Evolutionary conservation across 768 basidiomycete species (phyloP).

Genomic region (Panaeolus cyanescens): DNA sequence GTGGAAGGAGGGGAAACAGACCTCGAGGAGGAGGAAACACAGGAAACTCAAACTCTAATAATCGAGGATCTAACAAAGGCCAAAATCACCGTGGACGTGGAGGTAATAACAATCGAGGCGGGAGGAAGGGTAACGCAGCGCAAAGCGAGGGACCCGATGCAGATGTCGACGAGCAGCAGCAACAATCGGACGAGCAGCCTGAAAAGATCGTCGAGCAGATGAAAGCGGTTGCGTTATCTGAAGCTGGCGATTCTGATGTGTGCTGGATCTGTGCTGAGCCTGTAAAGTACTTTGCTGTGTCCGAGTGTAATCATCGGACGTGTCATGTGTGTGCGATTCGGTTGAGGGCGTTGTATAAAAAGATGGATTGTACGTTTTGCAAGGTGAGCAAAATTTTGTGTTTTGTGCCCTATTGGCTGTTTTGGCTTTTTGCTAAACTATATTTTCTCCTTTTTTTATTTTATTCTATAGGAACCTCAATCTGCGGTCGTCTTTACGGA

Average conservation of each 20-base stretch:
- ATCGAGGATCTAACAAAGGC: not conserved
- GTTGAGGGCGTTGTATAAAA: constrained; percentile 91
- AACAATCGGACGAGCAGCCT: not conserved
- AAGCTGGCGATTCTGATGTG: constrained; percentile 41
- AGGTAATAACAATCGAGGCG: not conserved
- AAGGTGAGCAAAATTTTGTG: constrained; percentile 58
- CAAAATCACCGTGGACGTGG: not conserved
- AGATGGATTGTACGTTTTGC: constrained; percentile 92
- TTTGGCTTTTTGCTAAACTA: not conserved
- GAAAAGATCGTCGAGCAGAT: constrained; percentile 6
- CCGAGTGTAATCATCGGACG: constrained; percentile 91
- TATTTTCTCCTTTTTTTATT: no score
- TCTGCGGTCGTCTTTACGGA: constrained; percentile 72
- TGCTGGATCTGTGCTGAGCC: constrained; percentile 98
- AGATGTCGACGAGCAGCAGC: not conserved
- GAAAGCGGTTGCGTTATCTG: constrained; percentile 16
- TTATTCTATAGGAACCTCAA: constrained; percentile 62
- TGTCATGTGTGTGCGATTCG: constrained; percentile 94
- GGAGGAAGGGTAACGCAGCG: not conserved
- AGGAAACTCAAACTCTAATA: not conserved
- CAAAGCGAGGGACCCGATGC: not conserved
- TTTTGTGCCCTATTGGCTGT: not conserved
- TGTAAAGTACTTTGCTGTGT: constrained; percentile 86
- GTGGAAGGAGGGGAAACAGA: not conserved
- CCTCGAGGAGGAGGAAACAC: not conserved